A percentile compares a stretch with the other conserved stretches of the same genome.
Conservation (phyloP, 352 stramenopile genomes). For the Pythium pectinolyticum region DNA sequence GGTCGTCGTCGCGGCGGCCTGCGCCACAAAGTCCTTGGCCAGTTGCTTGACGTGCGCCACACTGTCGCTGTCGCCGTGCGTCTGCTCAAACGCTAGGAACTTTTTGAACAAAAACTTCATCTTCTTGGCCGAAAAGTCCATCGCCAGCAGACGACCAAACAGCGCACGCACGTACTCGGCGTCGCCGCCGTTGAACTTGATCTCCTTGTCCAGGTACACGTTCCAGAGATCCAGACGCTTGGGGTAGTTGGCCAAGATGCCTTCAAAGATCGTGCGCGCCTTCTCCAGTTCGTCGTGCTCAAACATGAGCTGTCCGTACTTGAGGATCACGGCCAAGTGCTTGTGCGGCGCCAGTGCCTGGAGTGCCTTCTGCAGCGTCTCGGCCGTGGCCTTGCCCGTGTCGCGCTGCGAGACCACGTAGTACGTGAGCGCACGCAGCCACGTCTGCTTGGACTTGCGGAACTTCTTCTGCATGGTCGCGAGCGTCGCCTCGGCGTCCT, state of each 20-base stretch:
- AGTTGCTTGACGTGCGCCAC: conserved; percentile 93
- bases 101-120: conserved; percentile 99
- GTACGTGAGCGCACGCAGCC: conserved; percentile 86
- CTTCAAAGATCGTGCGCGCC: conserved; percentile 94
- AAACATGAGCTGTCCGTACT: conserved; percentile 96
- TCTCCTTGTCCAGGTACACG: conserved; percentile 97
- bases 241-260: conserved; percentile 92
- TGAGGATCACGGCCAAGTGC: conserved; percentile 93
- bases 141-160: conserved; percentile 90
- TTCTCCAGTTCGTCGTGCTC: conserved; percentile 92
- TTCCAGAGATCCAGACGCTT: conserved; percentile 97
- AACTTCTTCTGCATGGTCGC: conserved; percentile 93
- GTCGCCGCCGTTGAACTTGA: conserved; percentile 88
- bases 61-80: conserved; percentile 84
- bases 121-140: conserved; percentile 96
- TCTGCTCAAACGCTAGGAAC: conserved; percentile 93
- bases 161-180: conserved; percentile 82
- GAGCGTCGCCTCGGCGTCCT: conserved; percentile 74
- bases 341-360: conserved; percentile 94
- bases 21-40: conserved; percentile 92
- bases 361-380: conserved; percentile 91
- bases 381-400: conserved; percentile 46
- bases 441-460: conserved; percentile 87
- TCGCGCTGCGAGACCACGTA: conserved; percentile 59
- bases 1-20: conserved; percentile 36